Base-by-base conservation (phyloP, 257 asterid genomes). In the Striga asiatica region DNA sequence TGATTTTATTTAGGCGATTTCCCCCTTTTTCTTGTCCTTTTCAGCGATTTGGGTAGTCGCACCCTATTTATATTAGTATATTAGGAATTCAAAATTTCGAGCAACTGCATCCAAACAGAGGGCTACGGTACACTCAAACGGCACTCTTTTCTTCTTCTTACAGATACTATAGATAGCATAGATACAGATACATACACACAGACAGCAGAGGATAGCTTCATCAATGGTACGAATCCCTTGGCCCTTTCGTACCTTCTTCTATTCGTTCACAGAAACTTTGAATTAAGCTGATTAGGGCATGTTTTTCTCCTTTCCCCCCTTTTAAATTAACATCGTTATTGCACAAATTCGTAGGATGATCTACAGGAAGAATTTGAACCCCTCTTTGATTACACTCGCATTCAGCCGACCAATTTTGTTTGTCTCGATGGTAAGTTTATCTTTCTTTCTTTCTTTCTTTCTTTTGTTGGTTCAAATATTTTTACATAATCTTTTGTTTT, bases 331-430 rank as follows among this genome's bases (percentile, higher is more conserved):
- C 25, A 50, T 69, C 59, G n/a, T 21, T 27, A 34, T 3, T 50
- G 16, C 27, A 5, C 48, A 6, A 11, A 37, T 56, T 45, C 35
- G 25, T 54, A 84, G 97, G 94, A 52, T 5, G 83, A 84, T 18
- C 25, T 69, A n/a, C 46, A 60, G 11, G 95, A 91, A 25, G 98
- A 92, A 76, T 67, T 92, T 61, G 98, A 92, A 39, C 88, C 98
- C 20, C 98, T 92, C 34, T 92, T 92, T 58, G 95, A 92, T 81
- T 92, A 92, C 69, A 56, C 79, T 28, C 94, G 97, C 32, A 73
- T 84, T 56, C 98, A 88, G 72, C 98, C 97, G 4, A 35, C 23
- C 47, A 53, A 54, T 37, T 66, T 65, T 24, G 61, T 77, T 42
- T 38, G 54, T 60, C 59, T 78, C 42, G 94, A 77, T 11, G 98